phyloP scores from a whole-genome alignment of 495 filamentous ascomycete genomes.

The Neurospora sp. region DNA sequence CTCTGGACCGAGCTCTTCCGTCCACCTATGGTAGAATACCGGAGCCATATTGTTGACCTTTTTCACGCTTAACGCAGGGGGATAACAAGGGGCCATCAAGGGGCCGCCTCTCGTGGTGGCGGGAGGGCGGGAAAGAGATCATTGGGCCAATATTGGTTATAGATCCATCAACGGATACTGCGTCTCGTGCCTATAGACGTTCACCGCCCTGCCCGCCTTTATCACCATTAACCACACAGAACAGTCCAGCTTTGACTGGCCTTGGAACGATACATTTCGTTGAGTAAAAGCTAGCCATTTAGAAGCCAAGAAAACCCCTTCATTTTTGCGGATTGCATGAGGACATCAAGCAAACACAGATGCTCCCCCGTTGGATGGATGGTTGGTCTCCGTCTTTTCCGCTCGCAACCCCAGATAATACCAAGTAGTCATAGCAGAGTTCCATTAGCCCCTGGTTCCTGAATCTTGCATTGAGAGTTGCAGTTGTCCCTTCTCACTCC shows the following conservation, averaged over 20 bases:
- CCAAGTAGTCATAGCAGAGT: background rate
- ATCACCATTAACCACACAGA: background rate
- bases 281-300: background rate
- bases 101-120: background rate
- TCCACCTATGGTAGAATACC: background rate
- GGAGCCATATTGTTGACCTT: background rate
- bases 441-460: background rate
- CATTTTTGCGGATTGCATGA: background rate
- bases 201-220: background rate
- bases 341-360: background rate
- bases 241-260: background rate
- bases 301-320: background rate
- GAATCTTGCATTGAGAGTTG: background rate
- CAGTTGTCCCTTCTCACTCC: background rate
- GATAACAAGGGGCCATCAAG: background rate
- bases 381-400: background rate
- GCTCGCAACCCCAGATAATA: background rate
- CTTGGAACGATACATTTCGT: background rate
- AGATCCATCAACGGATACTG: background rate
- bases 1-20: background rate
- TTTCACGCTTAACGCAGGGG: background rate
- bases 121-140: background rate
- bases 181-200: background rate
- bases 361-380: background rate
- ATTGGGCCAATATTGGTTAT: background rate